Conservation (phyloP, 805 yeast genomes). For the Monosporozyma servazzii region DNA sequence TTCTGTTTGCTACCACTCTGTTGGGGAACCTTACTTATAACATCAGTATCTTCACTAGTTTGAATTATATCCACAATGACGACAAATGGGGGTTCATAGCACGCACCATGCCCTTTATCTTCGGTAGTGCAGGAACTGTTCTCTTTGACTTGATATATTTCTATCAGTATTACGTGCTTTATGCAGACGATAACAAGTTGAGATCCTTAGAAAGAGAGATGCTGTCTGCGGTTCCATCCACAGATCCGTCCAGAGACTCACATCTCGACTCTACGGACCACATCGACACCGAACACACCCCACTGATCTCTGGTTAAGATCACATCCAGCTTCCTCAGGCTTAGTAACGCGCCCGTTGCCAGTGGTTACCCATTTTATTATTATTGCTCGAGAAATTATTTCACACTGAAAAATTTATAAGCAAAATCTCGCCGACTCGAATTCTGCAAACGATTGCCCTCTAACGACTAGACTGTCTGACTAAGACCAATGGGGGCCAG, state of each 20-base stretch:
- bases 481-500: too few relatives aligned
- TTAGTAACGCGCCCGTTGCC: too few relatives aligned
- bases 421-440: too few relatives aligned
- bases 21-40: slow-evolving; percentile 73
- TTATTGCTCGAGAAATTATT: not conserved
- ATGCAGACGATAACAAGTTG: slow-evolving; percentile 23
- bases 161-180: slow-evolving; percentile 41
- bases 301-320: not conserved
- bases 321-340: too few relatives aligned
- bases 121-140: slow-evolving; percentile 83
- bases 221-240: not conserved
- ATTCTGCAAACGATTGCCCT: too few relatives aligned
- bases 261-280: not conserved
- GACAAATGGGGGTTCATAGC: slow-evolving; percentile 41
- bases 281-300: not conserved
- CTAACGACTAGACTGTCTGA: too few relatives aligned
- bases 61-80: slow-evolving; percentile 37
- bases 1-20: slow-evolving; percentile 70
- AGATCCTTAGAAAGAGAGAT: slow-evolving; percentile 21
- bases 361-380: not conserved
- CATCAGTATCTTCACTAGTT: slow-evolving; percentile 58
- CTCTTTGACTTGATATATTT: slow-evolving; percentile 64
- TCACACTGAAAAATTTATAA: too few relatives aligned
- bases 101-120: slow-evolving; percentile 69
- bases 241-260: not conserved